A percentile compares a stretch with the other conserved stretches of the same genome.
Conservation (phyloP, 371 early-diverging fungal genomes). For the Scutellospora calospora region DNA sequence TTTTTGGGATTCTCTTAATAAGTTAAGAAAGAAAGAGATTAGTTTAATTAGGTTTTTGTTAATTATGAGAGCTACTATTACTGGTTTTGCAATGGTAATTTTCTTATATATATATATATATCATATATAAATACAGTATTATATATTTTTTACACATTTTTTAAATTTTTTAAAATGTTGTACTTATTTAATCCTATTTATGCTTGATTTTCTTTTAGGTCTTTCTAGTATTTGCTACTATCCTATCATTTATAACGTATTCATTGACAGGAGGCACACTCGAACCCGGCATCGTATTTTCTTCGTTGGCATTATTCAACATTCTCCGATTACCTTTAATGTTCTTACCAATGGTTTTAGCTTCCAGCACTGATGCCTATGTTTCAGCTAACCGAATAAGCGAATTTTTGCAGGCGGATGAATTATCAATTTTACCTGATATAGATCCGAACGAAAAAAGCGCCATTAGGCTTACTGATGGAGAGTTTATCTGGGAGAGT, state of each 20-base stretch:
- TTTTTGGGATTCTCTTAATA: slow-evolving; percentile 58
- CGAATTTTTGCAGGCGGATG: slow-evolving; percentile 69
- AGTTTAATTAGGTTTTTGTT: slow-evolving; percentile 53
- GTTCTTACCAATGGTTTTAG: slow-evolving; percentile 71
- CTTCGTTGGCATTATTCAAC: slow-evolving; percentile 58
- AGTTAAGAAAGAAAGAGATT: slow-evolving; percentile 68
- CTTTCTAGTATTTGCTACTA: slow-evolving; percentile 62
- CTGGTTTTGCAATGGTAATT: slow-evolving; percentile 54
- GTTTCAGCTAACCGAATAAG: slow-evolving; percentile 71
- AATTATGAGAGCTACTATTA: slow-evolving; percentile 52
- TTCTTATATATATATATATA: too few relatives aligned
- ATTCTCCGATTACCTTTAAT: slow-evolving; percentile 71
- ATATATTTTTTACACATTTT: too few relatives aligned
- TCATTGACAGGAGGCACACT: slow-evolving; percentile 50
- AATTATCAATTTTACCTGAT: slow-evolving; percentile 55
- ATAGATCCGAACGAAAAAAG: slow-evolving; percentile 51
- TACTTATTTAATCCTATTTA: too few relatives aligned
- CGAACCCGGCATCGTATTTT: slow-evolving; percentile 50
- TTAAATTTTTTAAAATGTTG: too few relatives aligned
- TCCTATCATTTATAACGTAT: slow-evolving; percentile 53
- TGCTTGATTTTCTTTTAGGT: too few relatives aligned
- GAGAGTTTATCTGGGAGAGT: slow-evolving; percentile 69
- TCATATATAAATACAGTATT: too few relatives aligned
- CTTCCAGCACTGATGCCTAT: slow-evolving; percentile 65
- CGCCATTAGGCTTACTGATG: slow-evolving; percentile 54